Evolutionary conservation across 2,329 filamentous ascomycete species (phyloP).

Genomic region (Penicillium sp.): DNA sequence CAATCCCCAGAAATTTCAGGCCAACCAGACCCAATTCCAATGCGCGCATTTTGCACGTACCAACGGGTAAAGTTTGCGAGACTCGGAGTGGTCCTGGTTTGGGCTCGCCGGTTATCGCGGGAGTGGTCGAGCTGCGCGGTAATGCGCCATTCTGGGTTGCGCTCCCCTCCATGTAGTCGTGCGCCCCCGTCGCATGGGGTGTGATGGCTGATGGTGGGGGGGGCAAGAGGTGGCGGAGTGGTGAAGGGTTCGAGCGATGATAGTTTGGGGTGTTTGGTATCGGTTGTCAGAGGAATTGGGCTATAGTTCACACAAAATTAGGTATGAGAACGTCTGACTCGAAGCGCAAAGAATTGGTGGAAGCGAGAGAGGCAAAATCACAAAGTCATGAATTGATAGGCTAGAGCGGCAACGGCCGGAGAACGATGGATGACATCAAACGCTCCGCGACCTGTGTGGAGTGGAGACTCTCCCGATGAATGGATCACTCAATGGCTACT

Average conservation of each 20-base stretch:
- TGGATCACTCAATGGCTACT: too few species aligned
- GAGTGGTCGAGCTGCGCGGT: conserved; percentile 31
- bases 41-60: conserved; percentile 28
- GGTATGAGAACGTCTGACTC: neutral
- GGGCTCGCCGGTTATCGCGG: conserved; percentile 28
- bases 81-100: conserved; percentile 29
- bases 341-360: neutral
- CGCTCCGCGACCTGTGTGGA: conserved; percentile 1
- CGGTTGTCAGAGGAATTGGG: conserved; percentile 2
- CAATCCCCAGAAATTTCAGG: conserved; percentile 5
- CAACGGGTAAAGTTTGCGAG: conserved; percentile 24
- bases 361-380: conserved; percentile 5
- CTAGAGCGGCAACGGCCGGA: conserved; percentile 29
- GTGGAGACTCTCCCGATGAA: conserved; percentile 15
- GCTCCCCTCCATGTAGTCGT: conserved; percentile 35
- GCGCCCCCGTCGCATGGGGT: conserved; percentile 31
- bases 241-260: neutral
- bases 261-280: neutral
- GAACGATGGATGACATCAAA: conserved; percentile 37
- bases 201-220: neutral
- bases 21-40: conserved; percentile 10
- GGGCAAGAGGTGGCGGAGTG: neutral
- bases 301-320: neutral
- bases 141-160: conserved; percentile 31
- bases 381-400: conserved; percentile 9